A percentile compares a stretch with the other conserved stretches of the same genome.
These are phyloP conservation scores for Phytopythium cucurbitacearum DNA, from an alignment of 352 stramenopile species.

Conservation along the genomic window DNA sequence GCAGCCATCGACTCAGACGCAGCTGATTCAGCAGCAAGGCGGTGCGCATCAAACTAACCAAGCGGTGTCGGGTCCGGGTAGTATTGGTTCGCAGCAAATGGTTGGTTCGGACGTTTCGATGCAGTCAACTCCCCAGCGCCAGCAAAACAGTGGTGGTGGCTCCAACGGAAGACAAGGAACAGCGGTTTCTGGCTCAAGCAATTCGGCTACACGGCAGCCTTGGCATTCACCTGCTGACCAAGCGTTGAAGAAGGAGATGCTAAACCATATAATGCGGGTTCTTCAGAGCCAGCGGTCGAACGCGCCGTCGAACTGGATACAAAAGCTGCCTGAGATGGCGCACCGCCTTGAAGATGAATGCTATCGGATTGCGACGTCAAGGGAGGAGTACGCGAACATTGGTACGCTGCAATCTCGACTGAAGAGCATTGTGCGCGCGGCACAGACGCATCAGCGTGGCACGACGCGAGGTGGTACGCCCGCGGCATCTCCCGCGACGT, in stretches of 20 bases:
- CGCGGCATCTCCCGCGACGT: conserved; percentile 14
- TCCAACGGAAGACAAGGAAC: conserved; percentile 15
- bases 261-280: conserved; percentile 92
- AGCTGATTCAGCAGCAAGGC: conserved; percentile 20
- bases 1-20: conserved; percentile 29
- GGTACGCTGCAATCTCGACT: conserved; percentile 93
- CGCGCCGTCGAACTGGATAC: conserved; percentile 94
- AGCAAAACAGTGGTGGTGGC: conserved; percentile 18
- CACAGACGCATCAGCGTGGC: conserved; percentile 58
- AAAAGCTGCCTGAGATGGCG: conserved; percentile 97
- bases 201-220: conserved; percentile 30
- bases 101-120: not conserved
- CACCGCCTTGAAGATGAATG: conserved; percentile 96
- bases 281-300: conserved; percentile 95
- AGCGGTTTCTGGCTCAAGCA: conserved; percentile 17
- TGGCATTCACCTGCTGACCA: conserved; percentile 74
- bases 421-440: conserved; percentile 91
- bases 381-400: conserved; percentile 95
- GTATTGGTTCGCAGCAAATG: conserved; percentile 12
- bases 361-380: conserved; percentile 85
- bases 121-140: conserved; percentile 24
- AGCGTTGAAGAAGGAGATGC: conserved; percentile 77
- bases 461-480: conserved; percentile 16
- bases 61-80: not conserved
- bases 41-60: conserved; percentile 7